Base-by-base conservation (phyloP, 73 alveolate species). In the Paramecium pentaurelia region DNA sequence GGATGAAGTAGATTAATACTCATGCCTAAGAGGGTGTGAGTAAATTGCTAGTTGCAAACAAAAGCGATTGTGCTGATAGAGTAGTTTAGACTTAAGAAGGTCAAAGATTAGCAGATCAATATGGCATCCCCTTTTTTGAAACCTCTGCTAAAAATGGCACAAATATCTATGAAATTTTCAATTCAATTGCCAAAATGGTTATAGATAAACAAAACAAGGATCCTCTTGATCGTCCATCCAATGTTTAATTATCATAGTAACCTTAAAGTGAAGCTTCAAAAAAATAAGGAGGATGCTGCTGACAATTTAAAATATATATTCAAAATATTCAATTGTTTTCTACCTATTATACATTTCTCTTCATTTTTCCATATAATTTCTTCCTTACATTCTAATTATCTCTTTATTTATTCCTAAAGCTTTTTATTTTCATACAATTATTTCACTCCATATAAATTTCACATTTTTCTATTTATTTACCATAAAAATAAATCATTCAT, bases 1-100 rank as follows among this genome's bases (percentile, higher is more conserved):
- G 94, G 94, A 89, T 89, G 94, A 89, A 89, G 45, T 38, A 89
- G 42, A 89, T 89, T 8, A 71, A 54, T 71, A 60, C 47, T 12
- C 91, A 64, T 14, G 94, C 94, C 14, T 60, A 89, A 28, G 92
- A 77, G 14, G 77, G 77, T 71, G 94, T 89, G 16, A 28, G 77
- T 27, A 89, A 89, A 83, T 71, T 89, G 30, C 40, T 89, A 40
- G 88, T 89, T 28, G 94, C 92, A 25, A 89, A 77, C 22, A 89
- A 89, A 73, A 44, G 37, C n/a, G 94, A 89, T 89, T 90, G 97
- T 42, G 85, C 93, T 10, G 97, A 93, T 28, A 64, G 91, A 80
- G 91, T 47, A 12, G 75, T 80, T 20, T 25, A 34, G 18, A 36
- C 45, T 42, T 84, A 60, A 45, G 94, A 89, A 38, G 94, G 94